phyloP scores from a whole-genome alignment of 2,329 filamentous ascomycete genomes.

The Verticillium nubilum region DNA sequence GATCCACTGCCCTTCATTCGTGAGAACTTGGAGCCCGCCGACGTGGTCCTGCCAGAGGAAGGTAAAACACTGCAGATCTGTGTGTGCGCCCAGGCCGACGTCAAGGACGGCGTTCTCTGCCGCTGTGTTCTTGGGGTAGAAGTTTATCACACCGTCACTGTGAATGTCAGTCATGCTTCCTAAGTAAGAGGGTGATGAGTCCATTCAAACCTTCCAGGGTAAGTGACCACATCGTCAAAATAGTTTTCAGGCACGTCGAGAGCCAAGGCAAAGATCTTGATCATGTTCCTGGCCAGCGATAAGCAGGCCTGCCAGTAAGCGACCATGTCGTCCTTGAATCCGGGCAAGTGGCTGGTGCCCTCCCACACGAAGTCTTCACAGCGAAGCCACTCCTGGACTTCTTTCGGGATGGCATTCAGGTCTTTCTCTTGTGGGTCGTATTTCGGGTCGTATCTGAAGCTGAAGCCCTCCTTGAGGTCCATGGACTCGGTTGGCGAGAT shows the following conservation, averaged over 20 bases:
- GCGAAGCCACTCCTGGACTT: conserved; percentile 11
- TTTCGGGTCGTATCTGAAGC: conserved; percentile 31
- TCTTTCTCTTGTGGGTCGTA: conserved; percentile 35
- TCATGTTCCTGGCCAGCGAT: conserved; percentile 17
- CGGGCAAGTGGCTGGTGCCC: conserved; percentile 10
- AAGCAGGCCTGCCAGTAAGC: conserved; percentile 14
- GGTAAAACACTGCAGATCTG: conserved; percentile 41
- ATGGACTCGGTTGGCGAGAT: conserved; percentile 22
- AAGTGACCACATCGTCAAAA: conserved; percentile 14
- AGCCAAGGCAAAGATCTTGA: conserved; percentile 15
- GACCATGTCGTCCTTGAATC: conserved; percentile 11
- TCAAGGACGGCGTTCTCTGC: conserved; percentile 19
- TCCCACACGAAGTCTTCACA: conserved; percentile 14
- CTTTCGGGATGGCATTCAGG: conserved; percentile 7
- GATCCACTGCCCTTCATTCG: conserved; percentile 31
- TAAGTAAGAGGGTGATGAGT: neutral
- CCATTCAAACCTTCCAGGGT: conserved; percentile 10
- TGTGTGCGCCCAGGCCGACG: conserved; percentile 41
- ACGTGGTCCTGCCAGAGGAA: conserved; percentile 41
- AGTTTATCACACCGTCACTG: conserved; percentile 30
- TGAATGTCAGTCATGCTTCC: neutral
- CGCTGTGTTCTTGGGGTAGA: conserved; percentile 33
- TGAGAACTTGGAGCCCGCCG: conserved; percentile 37
- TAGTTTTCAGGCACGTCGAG: conserved; percentile 14
- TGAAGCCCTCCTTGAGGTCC: conserved; percentile 21